Evolutionary conservation across 139 green algal species (phyloP), one percentile per base, ranked within the genome.

Genomic region (Chlamydomonas schloesseri): DNA sequence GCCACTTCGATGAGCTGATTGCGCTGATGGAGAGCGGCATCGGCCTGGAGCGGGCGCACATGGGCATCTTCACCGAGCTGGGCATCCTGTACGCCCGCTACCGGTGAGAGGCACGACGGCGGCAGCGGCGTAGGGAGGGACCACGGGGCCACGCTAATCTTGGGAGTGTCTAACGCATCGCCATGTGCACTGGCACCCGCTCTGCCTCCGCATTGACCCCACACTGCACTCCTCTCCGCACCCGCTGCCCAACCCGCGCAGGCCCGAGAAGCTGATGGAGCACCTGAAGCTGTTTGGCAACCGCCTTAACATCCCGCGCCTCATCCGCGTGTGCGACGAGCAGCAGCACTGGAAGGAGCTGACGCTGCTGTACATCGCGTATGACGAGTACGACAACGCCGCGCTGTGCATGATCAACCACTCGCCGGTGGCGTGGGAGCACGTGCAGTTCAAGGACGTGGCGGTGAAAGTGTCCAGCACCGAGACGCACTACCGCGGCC

Each of bases 21-120:
- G 82, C 89, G 21, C 94, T 99, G 36, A 95, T 99, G 92, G 98
- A 99, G 93, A 94, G 83, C 67, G 98, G 98, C 85, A 97, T 99
- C 82, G 98, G 98, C 31, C 91, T 99, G 88, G 98, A 99, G 89
- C 95, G 98, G 37, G 97, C 98, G 9, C 98, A 99, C 93, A 99
- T 99, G 98, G 98, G 98, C 88, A 99, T 99, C 94, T 99, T 99
- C 94, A 99, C 98, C 11, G 98, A 99, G 93, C 94, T 99, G 78
- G 97, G 97, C 80, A 93, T 94, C 34, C 86, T 98, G 58, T 99
- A 99, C 77, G 89, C 81, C 3, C 89, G 89, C 29, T 92, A 92
- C 77, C 65, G 65, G 78, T 84, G n/a, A 68, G 78, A 8, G 50
- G 47, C 37, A n/a, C n/a, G n/a, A n/a, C n/a, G n/a, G n/a, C n/a